A percentile compares a stretch with the other conserved stretches of the same genome.
Evolutionary conservation across 129 eudicot species (phyloP).

Genomic region (Lactuca sativa): DNA sequence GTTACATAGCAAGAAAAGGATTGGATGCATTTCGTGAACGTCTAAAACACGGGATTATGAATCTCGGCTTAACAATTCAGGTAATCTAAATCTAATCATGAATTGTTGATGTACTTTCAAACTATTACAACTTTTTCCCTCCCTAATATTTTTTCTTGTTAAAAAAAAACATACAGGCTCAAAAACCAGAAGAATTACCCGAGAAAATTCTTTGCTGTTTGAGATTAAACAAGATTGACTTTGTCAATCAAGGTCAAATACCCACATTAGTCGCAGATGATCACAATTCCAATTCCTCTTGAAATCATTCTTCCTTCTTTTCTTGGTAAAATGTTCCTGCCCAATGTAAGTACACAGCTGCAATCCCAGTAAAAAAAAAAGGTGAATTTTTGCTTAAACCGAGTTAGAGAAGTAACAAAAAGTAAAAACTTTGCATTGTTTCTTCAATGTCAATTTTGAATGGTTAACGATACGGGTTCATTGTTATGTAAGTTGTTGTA

Average conservation of each 20-base stretch:
- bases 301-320: slow-evolving; percentile 8
- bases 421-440: not conserved
- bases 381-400: slow-evolving; percentile 15
- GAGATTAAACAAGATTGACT: slow-evolving; percentile 82
- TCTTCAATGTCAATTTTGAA: slow-evolving; percentile 8
- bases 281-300: slow-evolving; percentile 40
- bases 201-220: slow-evolving; percentile 79
- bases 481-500: slow-evolving; percentile 10
- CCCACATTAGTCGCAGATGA: slow-evolving; percentile 56
- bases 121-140: not conserved
- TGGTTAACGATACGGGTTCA: not conserved
- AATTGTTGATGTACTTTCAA: not conserved
- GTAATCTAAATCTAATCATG: slow-evolving; percentile 29
- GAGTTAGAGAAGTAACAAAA: not conserved
- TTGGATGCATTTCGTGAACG: slow-evolving; percentile 81
- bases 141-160: no score
- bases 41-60: slow-evolving; percentile 60
- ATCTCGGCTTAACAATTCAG: slow-evolving; percentile 85
- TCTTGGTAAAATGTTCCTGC: not conserved
- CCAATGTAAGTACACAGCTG: slow-evolving; percentile 3
- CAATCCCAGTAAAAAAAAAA: slow-evolving; percentile 9
- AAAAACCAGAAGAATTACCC: slow-evolving; percentile 81
- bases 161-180: slow-evolving; percentile 53
- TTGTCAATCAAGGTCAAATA: slow-evolving; percentile 83
- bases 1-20: slow-evolving; percentile 89